Percentiles rank a stretch among this genome's conserved stretches.
Conservation (phyloP, 1,284 basidiomycete species). For the Rhodotorula glutinis region DNA sequence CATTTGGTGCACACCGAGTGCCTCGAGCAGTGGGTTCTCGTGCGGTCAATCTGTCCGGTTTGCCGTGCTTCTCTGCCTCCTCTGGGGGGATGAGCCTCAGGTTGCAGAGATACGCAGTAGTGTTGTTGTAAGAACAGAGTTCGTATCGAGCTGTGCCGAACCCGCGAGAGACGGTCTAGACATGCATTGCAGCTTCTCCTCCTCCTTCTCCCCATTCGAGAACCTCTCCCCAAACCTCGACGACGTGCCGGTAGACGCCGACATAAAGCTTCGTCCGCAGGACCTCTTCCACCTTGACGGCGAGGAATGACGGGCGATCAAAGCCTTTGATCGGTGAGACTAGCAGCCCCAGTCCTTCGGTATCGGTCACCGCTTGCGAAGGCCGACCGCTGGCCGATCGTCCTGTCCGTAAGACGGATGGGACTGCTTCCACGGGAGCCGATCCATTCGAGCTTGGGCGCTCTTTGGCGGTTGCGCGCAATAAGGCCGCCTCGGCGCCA, state of each 20-base stretch:
- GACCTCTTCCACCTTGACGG: constrained; percentile 45
- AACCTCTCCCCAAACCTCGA: constrained; percentile 49
- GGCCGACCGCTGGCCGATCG: not conserved
- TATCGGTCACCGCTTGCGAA: no score
- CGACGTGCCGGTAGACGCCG: constrained; percentile 51
- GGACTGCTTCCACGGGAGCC: not conserved
- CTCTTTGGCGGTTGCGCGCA: constrained; percentile 15
- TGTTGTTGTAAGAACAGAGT: not conserved
- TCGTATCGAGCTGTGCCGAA: not conserved
- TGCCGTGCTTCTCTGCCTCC: constrained; percentile 30
- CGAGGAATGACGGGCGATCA: constrained; percentile 52
- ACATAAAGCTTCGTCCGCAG: constrained; percentile 39
- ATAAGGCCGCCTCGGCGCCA: constrained; percentile 49
- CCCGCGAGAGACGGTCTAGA: not conserved
- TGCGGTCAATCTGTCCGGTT: constrained; percentile 36
- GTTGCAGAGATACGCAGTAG: no score
- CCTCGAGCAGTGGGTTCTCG: constrained; percentile 42
- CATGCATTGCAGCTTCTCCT: not conserved
- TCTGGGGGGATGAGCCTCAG: not conserved
- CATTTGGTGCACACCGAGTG: constrained; percentile 45
- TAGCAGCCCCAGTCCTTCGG: not conserved
- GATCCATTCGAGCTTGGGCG: no score
- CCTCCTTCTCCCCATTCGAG: not conserved
- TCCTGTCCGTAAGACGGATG: constrained; percentile 30
- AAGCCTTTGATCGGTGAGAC: constrained; percentile 52